phyloP scores from a whole-genome alignment of 345 rosid genomes.

The Boechera stricta region DNA sequence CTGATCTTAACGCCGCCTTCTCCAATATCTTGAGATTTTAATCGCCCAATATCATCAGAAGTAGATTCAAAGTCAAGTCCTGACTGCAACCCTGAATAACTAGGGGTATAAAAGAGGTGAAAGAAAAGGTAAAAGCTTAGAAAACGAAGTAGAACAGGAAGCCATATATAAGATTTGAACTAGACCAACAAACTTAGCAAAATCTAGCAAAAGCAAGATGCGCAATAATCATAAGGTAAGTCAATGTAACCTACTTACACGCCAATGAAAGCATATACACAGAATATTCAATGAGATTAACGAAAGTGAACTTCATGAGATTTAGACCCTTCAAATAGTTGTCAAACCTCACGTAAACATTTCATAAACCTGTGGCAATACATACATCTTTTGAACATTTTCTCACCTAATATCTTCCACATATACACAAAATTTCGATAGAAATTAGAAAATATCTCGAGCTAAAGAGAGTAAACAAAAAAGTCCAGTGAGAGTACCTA shows the following conservation, averaged over 20 bases:
- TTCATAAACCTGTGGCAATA: background rate
- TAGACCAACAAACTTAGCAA: background rate
- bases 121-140: conserved; percentile 27
- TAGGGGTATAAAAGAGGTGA: conserved; percentile 35
- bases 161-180: background rate
- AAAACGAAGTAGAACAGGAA: background rate
- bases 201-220: conserved; percentile 10
- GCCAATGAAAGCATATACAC: background rate
- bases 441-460: background rate
- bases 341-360: background rate
- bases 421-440: conserved; percentile 7
- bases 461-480: conserved; percentile 1
- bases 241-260: background rate
- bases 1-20: conserved; percentile 91
- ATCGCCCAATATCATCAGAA: conserved; percentile 51
- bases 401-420: background rate
- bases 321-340: background rate
- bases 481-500: conserved; percentile 54
- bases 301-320: background rate
- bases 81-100: conserved; percentile 71
- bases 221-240: background rate
- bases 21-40: conserved; percentile 80
- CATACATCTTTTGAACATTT: conserved; percentile 7
- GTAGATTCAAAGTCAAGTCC: conserved; percentile 57
- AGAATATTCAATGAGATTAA: background rate